These are phyloP conservation scores for Apiotrichum gracile DNA, from an alignment of 1,284 basidiomycete genomes.

Conservation along the genomic window DNA sequence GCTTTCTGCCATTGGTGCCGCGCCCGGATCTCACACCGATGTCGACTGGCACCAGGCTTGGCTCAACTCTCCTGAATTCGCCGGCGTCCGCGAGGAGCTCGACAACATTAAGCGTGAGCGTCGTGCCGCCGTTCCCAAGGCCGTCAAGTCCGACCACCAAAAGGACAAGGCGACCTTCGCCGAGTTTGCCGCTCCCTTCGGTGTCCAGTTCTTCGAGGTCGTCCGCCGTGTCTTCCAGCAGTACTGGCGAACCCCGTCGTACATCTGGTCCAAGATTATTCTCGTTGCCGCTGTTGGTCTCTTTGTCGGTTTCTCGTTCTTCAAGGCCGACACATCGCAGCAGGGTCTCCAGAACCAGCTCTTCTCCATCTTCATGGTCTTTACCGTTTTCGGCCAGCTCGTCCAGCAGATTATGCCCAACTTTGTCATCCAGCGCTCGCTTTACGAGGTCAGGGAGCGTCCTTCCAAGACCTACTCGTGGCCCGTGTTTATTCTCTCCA, in stretches of 20 bases:
- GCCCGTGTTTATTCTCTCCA: constrained; percentile 56
- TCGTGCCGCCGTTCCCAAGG: constrained; percentile 25
- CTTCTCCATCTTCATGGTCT: constrained; percentile 54
- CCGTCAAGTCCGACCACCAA: constrained; percentile 12
- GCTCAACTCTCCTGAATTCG: constrained; percentile 51
- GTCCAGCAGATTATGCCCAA: constrained; percentile 49
- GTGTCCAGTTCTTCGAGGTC: constrained; percentile 54
- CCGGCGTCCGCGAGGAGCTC: constrained; percentile 47
- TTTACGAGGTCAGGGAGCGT: constrained; percentile 69
- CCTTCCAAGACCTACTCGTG: constrained; percentile 76
- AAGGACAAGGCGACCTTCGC: constrained; percentile 40
- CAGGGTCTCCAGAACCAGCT: constrained; percentile 77
- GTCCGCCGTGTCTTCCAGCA: constrained; percentile 54
- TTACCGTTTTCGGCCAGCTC: constrained; percentile 47
- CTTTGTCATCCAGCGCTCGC: constrained; percentile 51
- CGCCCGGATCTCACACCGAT: constrained; percentile 54
- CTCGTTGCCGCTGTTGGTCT: constrained; percentile 46
- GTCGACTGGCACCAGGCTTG: constrained; percentile 69
- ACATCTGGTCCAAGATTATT: constrained; percentile 66
- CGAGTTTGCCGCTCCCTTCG: constrained; percentile 56
- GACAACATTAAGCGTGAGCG: constrained; percentile 45
- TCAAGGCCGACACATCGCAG: constrained; percentile 58
- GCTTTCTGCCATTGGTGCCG: constrained; percentile 62
- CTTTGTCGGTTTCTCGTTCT: constrained; percentile 57
- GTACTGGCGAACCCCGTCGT: constrained; percentile 63